These are phyloP conservation scores for Fusarium mundagurra DNA, from an alignment of 2,329 filamentous ascomycete species.

Conservation along the genomic window DNA sequence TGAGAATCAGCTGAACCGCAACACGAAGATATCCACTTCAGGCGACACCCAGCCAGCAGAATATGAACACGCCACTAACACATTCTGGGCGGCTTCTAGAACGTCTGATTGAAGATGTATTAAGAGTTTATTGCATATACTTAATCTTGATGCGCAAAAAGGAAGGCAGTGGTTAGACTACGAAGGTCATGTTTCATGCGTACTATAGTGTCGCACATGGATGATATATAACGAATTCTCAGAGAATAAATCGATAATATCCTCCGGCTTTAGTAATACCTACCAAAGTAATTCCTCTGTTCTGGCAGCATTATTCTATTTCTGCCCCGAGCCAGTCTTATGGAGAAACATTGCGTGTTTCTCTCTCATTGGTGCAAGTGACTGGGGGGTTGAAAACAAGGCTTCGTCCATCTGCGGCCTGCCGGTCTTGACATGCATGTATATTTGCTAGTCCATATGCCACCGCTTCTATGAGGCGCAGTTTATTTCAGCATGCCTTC, in stretches of 20 bases:
- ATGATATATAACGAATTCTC: too few relatives aligned
- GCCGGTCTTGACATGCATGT: background rate
- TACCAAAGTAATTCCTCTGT: rapidly evolving
- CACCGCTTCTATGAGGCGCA: too few relatives aligned
- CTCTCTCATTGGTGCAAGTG: background rate
- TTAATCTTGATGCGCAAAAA: too few relatives aligned
- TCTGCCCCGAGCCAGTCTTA: background rate
- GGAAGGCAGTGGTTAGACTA: too few relatives aligned
- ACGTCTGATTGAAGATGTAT: rapidly evolving
- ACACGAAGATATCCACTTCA: background rate
- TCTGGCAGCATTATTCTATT: rapidly evolving
- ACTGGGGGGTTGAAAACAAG: background rate
- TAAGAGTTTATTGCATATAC: rapidly evolving
- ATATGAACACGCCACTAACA: background rate
- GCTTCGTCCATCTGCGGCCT: background rate
- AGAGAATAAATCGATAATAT: too few relatives aligned
- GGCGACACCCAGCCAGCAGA: background rate
- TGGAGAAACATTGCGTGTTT: background rate
- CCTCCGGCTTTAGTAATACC: too few relatives aligned
- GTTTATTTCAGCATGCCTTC: too few relatives aligned
- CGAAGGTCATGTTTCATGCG: too few relatives aligned
- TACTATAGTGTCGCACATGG: too few relatives aligned
- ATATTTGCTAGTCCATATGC: too few relatives aligned
- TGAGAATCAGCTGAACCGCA: background rate
- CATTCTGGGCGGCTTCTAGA: background rate